These are phyloP conservation scores for Naganishia antarctica DNA, from an alignment of 768 basidiomycete species.

Conservation along the genomic window DNA sequence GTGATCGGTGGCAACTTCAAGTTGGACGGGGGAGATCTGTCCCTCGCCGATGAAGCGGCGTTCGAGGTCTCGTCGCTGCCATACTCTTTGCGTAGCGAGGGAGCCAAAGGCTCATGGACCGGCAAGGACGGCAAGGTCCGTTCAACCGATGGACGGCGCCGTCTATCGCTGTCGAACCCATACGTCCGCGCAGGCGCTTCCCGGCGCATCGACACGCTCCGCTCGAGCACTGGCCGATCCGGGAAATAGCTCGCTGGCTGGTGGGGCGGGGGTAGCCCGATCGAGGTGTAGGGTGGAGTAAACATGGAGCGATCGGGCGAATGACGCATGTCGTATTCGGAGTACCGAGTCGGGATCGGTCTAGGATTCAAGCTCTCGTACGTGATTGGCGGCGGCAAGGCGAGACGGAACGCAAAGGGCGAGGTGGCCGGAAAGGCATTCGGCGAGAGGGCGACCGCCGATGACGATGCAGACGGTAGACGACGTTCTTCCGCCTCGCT, in stretches of 20 bases:
- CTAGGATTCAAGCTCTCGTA: too few species aligned
- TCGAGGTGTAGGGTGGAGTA: conserved; percentile 1
- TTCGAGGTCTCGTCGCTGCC: background rate
- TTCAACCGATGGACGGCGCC: background rate
- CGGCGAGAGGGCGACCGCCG: background rate
- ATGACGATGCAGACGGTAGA: background rate
- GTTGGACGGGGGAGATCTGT: background rate
- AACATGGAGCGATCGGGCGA: background rate
- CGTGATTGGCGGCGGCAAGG: background rate
- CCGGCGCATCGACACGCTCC: conserved; percentile 6
- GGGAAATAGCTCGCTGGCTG: background rate
- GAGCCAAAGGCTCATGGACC: background rate
- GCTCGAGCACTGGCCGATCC: background rate
- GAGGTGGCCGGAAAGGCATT: background rate
- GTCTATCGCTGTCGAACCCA: background rate
- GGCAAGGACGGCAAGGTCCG: conserved; percentile 5
- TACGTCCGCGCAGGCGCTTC: conserved; percentile 5
- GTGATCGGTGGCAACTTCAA: conserved; percentile 15
- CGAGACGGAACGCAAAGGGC: conserved; percentile 9
- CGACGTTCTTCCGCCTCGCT: conserved; percentile 1
- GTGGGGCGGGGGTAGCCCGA: background rate
- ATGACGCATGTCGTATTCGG: background rate
- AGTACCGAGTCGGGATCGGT: background rate
- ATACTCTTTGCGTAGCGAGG: background rate
- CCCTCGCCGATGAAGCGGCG: background rate